Percentiles rank a stretch among this genome's conserved stretches.
Evolutionary conservation across 1,284 basidiomycete genomes (phyloP).

Genomic region (Rhodofomes roseus): DNA sequence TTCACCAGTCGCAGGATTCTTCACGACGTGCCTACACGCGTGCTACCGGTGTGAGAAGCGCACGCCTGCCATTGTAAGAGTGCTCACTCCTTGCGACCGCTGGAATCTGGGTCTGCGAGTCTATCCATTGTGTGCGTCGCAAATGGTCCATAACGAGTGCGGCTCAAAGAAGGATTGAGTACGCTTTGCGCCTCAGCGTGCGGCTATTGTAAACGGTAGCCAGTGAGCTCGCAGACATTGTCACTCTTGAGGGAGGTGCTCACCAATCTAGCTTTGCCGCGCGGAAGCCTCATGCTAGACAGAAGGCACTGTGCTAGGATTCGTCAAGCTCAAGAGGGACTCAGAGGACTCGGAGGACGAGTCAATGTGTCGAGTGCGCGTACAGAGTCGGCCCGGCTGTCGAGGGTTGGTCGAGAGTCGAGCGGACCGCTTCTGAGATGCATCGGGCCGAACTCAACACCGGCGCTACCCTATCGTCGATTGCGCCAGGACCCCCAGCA

Average conservation of each 20-base stretch:
- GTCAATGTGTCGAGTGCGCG: not conserved
- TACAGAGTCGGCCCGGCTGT: no score
- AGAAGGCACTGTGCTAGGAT: not conserved
- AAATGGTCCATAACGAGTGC: conserved; percentile 25
- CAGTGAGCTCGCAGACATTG: not conserved
- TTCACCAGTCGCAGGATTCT: conserved; percentile 66
- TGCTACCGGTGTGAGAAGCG: not conserved
- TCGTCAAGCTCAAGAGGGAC: no score
- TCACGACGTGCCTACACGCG: conserved; percentile 46
- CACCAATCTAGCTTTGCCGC: not conserved
- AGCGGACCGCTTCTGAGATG: no score
- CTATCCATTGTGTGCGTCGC: conserved; percentile 16
- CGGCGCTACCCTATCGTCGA: no score
- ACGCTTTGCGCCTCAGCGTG: conserved; percentile 2
- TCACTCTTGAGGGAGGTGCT: not conserved
- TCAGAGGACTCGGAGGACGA: not conserved
- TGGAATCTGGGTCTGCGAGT: conserved; percentile 15
- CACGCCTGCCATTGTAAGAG: not conserved
- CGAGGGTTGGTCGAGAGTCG: no score
- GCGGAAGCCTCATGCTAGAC: not conserved
- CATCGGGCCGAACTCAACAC: no score
- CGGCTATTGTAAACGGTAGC: not conserved
- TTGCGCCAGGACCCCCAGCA: no score
- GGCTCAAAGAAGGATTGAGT: conserved; percentile 8
- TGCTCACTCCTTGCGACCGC: conserved; percentile 22